A percentile compares a stretch with the other conserved stretches of the same genome.
Evolutionary conservation across 163 green algal genomes (phyloP).

Genomic region (Prototheca wickerhamii): DNA sequence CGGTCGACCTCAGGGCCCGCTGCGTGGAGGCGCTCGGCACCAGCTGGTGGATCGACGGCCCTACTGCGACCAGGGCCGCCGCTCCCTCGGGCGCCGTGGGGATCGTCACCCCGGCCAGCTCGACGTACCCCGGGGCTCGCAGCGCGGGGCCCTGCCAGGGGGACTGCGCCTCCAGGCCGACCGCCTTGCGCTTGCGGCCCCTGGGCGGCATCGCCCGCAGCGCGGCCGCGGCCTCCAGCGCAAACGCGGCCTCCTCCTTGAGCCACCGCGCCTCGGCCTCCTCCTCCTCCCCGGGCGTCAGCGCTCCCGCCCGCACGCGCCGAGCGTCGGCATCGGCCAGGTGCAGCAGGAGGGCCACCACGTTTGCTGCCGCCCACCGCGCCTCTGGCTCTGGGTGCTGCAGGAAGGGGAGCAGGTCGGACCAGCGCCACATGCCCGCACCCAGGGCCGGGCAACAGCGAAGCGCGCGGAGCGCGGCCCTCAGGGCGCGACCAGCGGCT

Average conservation of each 20-base stretch:
- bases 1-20: neutral
- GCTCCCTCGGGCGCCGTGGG: too few relatives aligned
- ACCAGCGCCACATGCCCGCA: neutral
- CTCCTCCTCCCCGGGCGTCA: neutral
- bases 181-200: constrained; percentile 1
- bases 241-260: neutral
- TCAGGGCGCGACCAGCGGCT: too few relatives aligned
- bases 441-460: neutral
- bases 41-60: neutral
- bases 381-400: neutral
- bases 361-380: neutral
- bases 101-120: neutral
- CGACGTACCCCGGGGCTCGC: too few relatives aligned
- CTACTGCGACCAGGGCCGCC: neutral
- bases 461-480: neutral
- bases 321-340: neutral
- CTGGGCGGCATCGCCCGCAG: neutral
- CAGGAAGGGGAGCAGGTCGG: neutral
- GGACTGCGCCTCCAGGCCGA: neutral
- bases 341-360: neutral
- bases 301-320: neutral
- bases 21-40: neutral
- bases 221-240: neutral
- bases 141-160: neutral
- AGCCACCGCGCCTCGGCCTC: neutral